Conservation (phyloP, 2,329 filamentous ascomycete species). For the Epichloe sp. region DNA sequence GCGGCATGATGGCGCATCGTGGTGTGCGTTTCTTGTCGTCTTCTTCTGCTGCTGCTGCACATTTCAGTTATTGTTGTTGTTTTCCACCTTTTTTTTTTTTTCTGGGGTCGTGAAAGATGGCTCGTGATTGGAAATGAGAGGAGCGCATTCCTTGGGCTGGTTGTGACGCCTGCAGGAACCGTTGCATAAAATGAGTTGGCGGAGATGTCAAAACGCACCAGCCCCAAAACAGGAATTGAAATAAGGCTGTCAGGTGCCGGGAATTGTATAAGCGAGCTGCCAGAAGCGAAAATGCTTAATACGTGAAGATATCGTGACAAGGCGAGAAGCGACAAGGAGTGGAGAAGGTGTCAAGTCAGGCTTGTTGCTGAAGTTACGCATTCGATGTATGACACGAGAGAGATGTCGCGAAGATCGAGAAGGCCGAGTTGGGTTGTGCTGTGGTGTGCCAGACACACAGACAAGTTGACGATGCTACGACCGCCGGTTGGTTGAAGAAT, state of each 20-base stretch:
- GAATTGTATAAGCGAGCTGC: too few relatives aligned
- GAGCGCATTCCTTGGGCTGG: not conserved
- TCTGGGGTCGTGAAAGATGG: not conserved
- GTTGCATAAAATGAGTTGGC: slow-evolving; percentile 4
- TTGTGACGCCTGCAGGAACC: slow-evolving; percentile 1
- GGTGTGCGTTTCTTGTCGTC: not conserved
- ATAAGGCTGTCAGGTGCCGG: not conserved
- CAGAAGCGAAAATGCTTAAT: too few relatives aligned
- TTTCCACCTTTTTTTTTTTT: not conserved
- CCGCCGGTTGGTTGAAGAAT: too few relatives aligned
- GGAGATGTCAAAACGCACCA: slow-evolving; percentile 3
- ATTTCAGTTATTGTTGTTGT: not conserved
- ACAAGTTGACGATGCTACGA: too few relatives aligned
- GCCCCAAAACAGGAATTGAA: not conserved
- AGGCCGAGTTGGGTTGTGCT: too few relatives aligned
- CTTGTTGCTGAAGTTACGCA: too few relatives aligned
- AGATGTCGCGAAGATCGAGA: too few relatives aligned
- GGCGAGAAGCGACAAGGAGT: too few relatives aligned
- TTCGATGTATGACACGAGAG: too few relatives aligned
- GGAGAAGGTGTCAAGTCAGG: too few relatives aligned
- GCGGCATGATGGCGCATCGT: not conserved
- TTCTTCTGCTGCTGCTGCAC: not conserved
- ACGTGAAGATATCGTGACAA: too few relatives aligned
- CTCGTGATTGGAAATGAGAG: not conserved
- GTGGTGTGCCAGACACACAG: too few relatives aligned